Base-by-base conservation (phyloP, 176 grass and related monocot genomes). In the Puccinellia tenuiflora region DNA sequence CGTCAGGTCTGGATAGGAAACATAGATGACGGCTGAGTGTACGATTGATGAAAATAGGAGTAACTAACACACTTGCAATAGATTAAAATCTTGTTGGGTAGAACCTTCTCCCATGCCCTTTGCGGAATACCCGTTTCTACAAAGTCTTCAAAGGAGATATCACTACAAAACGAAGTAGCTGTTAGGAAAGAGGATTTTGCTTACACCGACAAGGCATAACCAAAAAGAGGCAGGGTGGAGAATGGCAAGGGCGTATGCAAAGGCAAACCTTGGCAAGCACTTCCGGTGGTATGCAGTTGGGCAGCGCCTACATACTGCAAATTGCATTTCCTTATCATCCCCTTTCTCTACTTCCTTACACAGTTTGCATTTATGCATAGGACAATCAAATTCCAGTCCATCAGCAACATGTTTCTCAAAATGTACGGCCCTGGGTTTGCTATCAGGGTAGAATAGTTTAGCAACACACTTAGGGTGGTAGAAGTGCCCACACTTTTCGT, bases 221-320 rank as follows among this genome's bases (percentile, higher is more conserved):
- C 37, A 46, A n/a, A n/a, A n/a, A n/a, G n/a, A n/a, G n/a, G n/a
- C n/a, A n/a, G n/a, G n/a, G n/a, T n/a, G n/a, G n/a, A n/a, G n/a
- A n/a, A n/a, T n/a, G n/a, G n/a, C n/a, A n/a, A n/a, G n/a, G n/a
- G n/a, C n/a, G n/a, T n/a, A n/a, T 80, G 34, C 16, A 74, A 68
- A 66, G 46, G 5, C 33, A 71, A 79, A 97, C 95, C 92, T 92
- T 59, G 92, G 95, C 65, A 97, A 85, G 84, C 95, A 97, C 77
- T 83, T 86, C 46, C 84, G 72, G 63, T 97, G 95, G 51, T 97
- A 97, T 40, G 74, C 70, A 22, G 78, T 89, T 77, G 95, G 95
- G 67, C 95, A 97, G 18, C 88, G 87, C 76, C 88, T 91, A 72
- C 95, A 97, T 22, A 97, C 50, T 86, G 95, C 95, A 47, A 98